Evolutionary conservation across 2,329 filamentous ascomycete genomes (phyloP), one percentile per base, ranked within the genome.

Genomic region (Cordyceps tenuipes): DNA sequence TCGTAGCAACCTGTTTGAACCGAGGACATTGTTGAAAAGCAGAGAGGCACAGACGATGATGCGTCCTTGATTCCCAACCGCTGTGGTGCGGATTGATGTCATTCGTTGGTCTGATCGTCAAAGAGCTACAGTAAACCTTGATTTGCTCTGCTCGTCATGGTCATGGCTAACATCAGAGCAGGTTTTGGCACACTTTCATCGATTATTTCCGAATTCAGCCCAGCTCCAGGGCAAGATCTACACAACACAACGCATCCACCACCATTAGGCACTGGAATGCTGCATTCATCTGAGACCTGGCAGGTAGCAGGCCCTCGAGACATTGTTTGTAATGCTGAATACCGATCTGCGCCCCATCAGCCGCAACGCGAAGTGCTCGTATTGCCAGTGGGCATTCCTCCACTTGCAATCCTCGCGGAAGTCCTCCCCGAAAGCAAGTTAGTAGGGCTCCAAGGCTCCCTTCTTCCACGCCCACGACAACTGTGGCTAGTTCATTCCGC

Each of bases 61-160:
- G 47, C 36, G 47, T 46, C 23, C 34, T 57, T n/a, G 10, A n/a
- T 15, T 57, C 29, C 36, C 15, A 36, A 31, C 17, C 31, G 36
- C 21, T 43, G 6, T 19, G 15, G 3, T 13, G 19, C 29, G 36
- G 36, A 17, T 49, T 57, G 55, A 57, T 49, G 34, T 50, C 46
- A 50, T 50, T 15, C 31, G 6, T 36, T 21, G 6, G 34, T 10
- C 34, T 47, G 17, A 36, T 34, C 29, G 21, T 12, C 46, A 21
- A 58, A 58, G 31, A 41, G 55, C 21, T 47, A 39, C 44, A 17
- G 56, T 49, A 36, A 57, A 50, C 21, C 54, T 57, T 49, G 44
- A 49, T 57, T 57, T 47, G 9, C 15, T 47, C n/a, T 23, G 9
- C 26, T 36, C 8, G n/a, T 43, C 29, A 21, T 36, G 39, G 23